A percentile compares a stretch with the other conserved stretches of the same genome.
phyloP scores from a whole-genome alignment of 108 stramenopile species.

The Nannochloropsis salina region DNA sequence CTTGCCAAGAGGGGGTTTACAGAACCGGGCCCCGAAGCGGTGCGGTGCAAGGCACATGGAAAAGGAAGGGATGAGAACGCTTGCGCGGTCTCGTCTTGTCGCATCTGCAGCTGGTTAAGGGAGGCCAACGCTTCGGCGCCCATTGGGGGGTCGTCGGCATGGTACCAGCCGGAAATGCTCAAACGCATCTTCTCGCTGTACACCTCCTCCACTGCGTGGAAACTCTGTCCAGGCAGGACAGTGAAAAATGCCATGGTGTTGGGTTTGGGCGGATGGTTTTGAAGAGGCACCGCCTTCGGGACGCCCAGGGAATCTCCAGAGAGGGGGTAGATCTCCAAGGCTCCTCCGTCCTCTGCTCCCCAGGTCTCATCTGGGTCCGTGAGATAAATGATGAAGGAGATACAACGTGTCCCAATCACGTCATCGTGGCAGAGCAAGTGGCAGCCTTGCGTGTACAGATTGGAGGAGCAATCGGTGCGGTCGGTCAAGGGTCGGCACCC shows the following conservation, averaged over 20 bases:
- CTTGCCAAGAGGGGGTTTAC: conserved; percentile 9
- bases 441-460: conserved; percentile 84
- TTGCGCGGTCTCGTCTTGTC: background rate
- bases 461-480: conserved; percentile 83
- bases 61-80: background rate
- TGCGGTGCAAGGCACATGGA: background rate
- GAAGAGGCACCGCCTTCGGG: conserved; percentile 61
- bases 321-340: conserved; percentile 74
- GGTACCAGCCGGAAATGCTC: conserved; percentile 69
- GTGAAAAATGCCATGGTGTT: conserved; percentile 85
- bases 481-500: conserved; percentile 54
- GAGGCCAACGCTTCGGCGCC: conserved; percentile 26
- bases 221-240: conserved; percentile 77
- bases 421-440: conserved; percentile 96
- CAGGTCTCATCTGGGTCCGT: conserved; percentile 75
- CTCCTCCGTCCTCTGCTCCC: conserved; percentile 73
- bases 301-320: conserved; percentile 41
- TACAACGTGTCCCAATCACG: conserved; percentile 82
- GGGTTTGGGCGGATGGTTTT: conserved; percentile 67
- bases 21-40: too few species aligned
- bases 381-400: conserved; percentile 87
- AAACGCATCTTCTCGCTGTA: conserved; percentile 78
- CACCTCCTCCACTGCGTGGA: conserved; percentile 94
- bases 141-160: conserved; percentile 31
- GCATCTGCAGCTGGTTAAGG: conserved; percentile 17